These are phyloP conservation scores for Komagataella pastoris DNA, from an alignment of 805 yeast species.

Conservation along the genomic window DNA sequence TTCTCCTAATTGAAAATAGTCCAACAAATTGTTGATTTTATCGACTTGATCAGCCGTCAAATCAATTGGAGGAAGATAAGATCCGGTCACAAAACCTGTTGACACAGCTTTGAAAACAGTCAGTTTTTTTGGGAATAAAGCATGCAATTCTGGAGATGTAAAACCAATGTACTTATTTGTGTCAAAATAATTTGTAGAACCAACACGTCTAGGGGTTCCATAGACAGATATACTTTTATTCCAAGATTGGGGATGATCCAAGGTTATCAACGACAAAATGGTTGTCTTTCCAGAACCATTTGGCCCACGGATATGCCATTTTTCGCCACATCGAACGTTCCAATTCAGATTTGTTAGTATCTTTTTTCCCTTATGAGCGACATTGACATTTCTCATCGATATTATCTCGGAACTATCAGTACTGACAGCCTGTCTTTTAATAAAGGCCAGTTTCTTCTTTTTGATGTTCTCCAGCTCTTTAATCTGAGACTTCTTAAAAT, in stretches of 20 bases:
- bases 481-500: conserved; percentile 3
- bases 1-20: conserved; percentile 28
- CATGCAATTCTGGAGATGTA: conserved; percentile 86
- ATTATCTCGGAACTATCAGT: conserved; percentile 14
- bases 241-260: conserved; percentile 98
- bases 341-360: conserved; percentile 51
- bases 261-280: conserved; percentile 66
- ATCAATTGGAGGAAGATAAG: conserved; percentile 34
- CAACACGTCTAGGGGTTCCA: conserved; percentile 61
- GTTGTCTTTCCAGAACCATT: conserved; percentile 96
- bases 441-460: conserved; percentile 1
- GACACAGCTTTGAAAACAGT: conserved; percentile 44
- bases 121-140: conserved; percentile 55
- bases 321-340: conserved; percentile 57
- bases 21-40: conserved; percentile 30
- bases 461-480: conserved; percentile 4
- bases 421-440: not conserved
- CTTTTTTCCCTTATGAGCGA: conserved; percentile 49
- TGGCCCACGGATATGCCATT: conserved; percentile 81
- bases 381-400: conserved; percentile 48
- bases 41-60: conserved; percentile 22
- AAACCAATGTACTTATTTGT: conserved; percentile 73
- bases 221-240: conserved; percentile 48
- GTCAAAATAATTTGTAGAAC: conserved; percentile 62
- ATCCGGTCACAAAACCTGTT: conserved; percentile 68